Conservation (phyloP, 495 filamentous ascomycete genomes). For the Hyphodiscus hymeniophilus region DNA sequence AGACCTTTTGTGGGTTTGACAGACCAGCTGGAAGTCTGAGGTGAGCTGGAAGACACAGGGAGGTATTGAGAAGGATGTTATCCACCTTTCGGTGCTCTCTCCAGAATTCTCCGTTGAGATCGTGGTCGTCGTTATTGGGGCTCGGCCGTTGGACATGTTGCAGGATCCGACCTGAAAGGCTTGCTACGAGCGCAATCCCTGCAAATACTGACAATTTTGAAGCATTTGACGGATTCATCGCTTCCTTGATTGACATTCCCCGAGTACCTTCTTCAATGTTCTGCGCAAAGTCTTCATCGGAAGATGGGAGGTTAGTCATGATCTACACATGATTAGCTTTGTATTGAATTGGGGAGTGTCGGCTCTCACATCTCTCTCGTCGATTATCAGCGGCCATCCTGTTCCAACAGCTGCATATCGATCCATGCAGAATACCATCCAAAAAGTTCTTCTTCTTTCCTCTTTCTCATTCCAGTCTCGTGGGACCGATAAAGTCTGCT, state of each 20-base stretch:
- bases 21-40: constrained; percentile 71
- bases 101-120: constrained; percentile 90
- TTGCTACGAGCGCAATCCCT: constrained; percentile 71
- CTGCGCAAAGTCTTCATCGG: constrained; percentile 72
- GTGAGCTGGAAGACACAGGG: constrained; percentile 66
- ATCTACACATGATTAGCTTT: constrained; percentile 34
- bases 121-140: constrained; percentile 67
- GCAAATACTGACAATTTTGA: constrained; percentile 67
- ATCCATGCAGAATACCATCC: constrained; percentile 82
- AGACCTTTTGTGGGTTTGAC: constrained; percentile 75
- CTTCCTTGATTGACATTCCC: constrained; percentile 57
- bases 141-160: constrained; percentile 84
- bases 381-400: constrained; percentile 90
- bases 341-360: constrained; percentile 51
- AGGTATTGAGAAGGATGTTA: constrained; percentile 73
- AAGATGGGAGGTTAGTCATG: constrained; percentile 72
- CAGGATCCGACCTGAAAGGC: constrained; percentile 82
- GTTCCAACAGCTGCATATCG: constrained; percentile 92
- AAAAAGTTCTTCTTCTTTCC: constrained; percentile 84
- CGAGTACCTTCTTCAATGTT: constrained; percentile 50
- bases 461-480: constrained; percentile 88
- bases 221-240: constrained; percentile 58
- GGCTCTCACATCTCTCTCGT: constrained; percentile 66
- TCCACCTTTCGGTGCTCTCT: constrained; percentile 84
- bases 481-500: constrained; percentile 74